Conservation (phyloP, 83 land plant genomes). For the Thuja plicata region DNA sequence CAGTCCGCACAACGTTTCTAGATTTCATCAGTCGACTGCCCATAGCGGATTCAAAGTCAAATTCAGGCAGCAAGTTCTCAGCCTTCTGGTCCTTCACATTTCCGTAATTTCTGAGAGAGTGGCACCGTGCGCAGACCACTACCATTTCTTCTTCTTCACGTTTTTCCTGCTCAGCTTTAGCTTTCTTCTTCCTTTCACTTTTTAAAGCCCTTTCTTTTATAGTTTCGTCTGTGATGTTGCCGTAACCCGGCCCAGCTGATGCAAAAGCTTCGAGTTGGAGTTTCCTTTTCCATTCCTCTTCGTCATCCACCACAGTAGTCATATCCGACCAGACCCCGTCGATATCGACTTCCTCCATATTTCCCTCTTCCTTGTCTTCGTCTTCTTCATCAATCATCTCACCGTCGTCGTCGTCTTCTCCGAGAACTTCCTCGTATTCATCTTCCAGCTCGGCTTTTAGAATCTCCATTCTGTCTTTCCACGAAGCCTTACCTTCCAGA, state of each 20-base stretch:
- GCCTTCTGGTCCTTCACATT: conserved; percentile 69
- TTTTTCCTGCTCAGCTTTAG: neutral
- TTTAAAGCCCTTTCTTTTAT: conserved; percentile 46
- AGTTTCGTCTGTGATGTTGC: conserved; percentile 51
- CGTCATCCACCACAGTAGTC: conserved; percentile 25
- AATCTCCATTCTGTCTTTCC: conserved; percentile 43
- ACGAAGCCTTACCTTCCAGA: conserved; percentile 33
- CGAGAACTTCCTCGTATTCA: no score
- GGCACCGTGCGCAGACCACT: conserved; percentile 90
- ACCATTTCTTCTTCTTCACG: conserved; percentile 33
- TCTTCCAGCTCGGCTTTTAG: neutral
- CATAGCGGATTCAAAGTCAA: conserved; percentile 81
- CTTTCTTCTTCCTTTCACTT: conserved; percentile 48
- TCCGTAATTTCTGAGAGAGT: conserved; percentile 81
- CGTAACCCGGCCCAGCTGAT: conserved; percentile 57
- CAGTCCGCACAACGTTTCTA: conserved; percentile 38
- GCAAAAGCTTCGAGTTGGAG: conserved; percentile 57
- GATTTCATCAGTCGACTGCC: conserved; percentile 63
- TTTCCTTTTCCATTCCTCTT: conserved; percentile 23
- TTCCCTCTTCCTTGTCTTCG: conserved; percentile 9
- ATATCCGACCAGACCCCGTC: conserved; percentile 33
- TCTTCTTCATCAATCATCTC: conserved; percentile 10
- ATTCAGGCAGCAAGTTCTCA: conserved; percentile 91
- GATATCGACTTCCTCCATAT: conserved; percentile 18
- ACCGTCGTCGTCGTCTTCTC: neutral